Evolutionary conservation across 1,139 yeast genomes (phyloP).

Genomic region (Candida mesenterica): DNA sequence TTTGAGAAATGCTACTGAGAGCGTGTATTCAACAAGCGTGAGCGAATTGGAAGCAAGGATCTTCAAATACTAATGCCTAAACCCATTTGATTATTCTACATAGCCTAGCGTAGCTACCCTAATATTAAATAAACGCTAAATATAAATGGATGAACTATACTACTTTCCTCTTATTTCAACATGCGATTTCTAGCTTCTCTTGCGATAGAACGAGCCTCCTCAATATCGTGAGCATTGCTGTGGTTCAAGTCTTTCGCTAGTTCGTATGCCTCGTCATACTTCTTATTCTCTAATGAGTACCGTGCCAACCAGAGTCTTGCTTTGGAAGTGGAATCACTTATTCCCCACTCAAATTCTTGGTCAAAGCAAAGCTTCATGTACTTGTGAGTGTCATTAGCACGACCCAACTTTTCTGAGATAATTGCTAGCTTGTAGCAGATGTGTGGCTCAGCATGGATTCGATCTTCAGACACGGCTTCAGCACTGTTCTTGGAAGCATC

Average conservation of each 20-base stretch:
- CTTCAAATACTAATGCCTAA: constrained; percentile 7
- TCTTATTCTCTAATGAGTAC: constrained; percentile 53
- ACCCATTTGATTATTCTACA: constrained; percentile 9
- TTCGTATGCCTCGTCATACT: constrained; percentile 68
- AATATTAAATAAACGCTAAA: background rate
- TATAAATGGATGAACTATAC: too few relatives aligned
- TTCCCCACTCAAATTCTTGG: constrained; percentile 65
- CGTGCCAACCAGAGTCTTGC: constrained; percentile 89
- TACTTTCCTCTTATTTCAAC: constrained; percentile 13
- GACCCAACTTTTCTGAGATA: constrained; percentile 58
- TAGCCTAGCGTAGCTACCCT: background rate
- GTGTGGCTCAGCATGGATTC: constrained; percentile 38
- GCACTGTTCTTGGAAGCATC: constrained; percentile 30
- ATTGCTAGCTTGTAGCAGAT: constrained; percentile 69
- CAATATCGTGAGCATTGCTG: constrained; percentile 81
- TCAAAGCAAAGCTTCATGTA: constrained; percentile 75
- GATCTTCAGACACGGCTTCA: constrained; percentile 2
- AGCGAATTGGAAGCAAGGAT: constrained; percentile 1
- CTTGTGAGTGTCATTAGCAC: constrained; percentile 51
- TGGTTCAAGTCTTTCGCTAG: constrained; percentile 73
- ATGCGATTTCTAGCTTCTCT: constrained; percentile 61
- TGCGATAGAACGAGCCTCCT: constrained; percentile 83
- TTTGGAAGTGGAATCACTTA: constrained; percentile 73
- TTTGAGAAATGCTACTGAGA: constrained; percentile 16
- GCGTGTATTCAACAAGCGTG: constrained; percentile 12